A percentile compares a stretch with the other conserved stretches of the same genome.
These are phyloP conservation scores for Suillus luteus DNA, from an alignment of 768 basidiomycete species.

Conservation along the genomic window DNA sequence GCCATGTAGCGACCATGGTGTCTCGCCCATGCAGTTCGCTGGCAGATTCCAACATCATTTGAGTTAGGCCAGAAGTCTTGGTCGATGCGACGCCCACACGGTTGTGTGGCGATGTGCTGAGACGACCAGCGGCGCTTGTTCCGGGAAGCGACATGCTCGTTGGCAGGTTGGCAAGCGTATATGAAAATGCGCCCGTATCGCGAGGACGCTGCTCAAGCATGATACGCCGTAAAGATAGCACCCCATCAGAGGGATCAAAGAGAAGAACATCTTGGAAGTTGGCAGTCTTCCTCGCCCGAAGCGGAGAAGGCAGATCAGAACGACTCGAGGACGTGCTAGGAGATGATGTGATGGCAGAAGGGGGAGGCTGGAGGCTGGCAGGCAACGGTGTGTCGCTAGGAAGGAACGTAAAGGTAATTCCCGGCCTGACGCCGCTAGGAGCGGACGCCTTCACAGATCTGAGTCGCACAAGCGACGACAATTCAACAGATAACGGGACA, in stretches of 20 bases:
- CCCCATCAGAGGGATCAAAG: conserved; percentile 61
- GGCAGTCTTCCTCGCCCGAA: conserved; percentile 36
- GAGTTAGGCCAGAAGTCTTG: conserved; percentile 36
- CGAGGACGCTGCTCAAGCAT: conserved; percentile 41
- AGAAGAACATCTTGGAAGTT: conserved; percentile 69
- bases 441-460: conserved; percentile 36
- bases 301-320: conserved; percentile 29
- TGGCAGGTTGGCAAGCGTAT: conserved; percentile 36
- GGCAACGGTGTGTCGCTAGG: conserved; percentile 38
- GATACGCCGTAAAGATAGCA: conserved; percentile 58
- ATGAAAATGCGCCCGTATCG: conserved; percentile 23
- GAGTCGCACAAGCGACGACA: conserved; percentile 60
- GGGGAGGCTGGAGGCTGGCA: conserved; percentile 40
- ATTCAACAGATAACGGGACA: conserved; percentile 48
- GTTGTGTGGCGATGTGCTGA: conserved; percentile 31
- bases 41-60: conserved; percentile 37
- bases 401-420: conserved; percentile 62
- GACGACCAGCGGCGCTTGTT: conserved; percentile 44
- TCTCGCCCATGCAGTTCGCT: conserved; percentile 41
- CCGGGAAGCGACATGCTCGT: conserved; percentile 63
- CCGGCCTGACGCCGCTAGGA: conserved; percentile 33
- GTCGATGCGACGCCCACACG: conserved; percentile 32
- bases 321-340: conserved; percentile 32
- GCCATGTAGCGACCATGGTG: conserved; percentile 63
- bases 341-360: conserved; percentile 26